Conservation (phyloP, 164 flowering plant species). For the Magnolia sinica region DNA sequence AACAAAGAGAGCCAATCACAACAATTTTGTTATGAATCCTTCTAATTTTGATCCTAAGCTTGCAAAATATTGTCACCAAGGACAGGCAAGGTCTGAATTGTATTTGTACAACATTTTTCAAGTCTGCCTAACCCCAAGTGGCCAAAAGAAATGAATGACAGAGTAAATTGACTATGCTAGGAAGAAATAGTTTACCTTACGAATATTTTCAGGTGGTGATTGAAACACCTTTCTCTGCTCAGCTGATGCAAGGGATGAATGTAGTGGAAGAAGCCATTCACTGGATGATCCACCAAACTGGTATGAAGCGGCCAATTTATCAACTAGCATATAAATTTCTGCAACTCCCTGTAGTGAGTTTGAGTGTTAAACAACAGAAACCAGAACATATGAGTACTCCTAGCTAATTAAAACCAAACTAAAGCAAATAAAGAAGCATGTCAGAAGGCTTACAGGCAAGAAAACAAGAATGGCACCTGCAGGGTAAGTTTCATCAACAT, state of each 20-base stretch:
- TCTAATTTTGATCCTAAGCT: no score
- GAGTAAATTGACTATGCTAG: no score
- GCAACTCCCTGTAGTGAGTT: slow-evolving; percentile 60
- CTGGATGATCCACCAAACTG: slow-evolving; percentile 68
- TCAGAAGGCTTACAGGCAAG: slow-evolving; percentile 60
- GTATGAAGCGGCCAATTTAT: slow-evolving; percentile 69
- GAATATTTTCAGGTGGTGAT: slow-evolving; percentile 64
- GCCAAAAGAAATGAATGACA: no score
- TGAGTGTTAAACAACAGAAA: not conserved
- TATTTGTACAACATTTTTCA: no score
- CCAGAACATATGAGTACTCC: not conserved
- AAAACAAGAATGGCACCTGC: slow-evolving; percentile 85
- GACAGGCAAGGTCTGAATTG: no score
- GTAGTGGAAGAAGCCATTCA: slow-evolving; percentile 88
- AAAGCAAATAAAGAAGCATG: not conserved
- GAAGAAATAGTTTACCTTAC: slow-evolving; percentile 44
- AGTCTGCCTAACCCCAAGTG: no score
- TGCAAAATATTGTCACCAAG: no score
- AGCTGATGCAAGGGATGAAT: slow-evolving; percentile 72
- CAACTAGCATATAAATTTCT: slow-evolving; percentile 61
- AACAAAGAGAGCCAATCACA: not conserved
- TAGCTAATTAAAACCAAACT: not conserved
- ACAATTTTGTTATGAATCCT: no score
- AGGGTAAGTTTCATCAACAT: slow-evolving; percentile 66
- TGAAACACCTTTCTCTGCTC: slow-evolving; percentile 78